Evolutionary conservation across 73 alveolate genomes (phyloP), one percentile per base, ranked within the genome.

Genomic region (Tetrahymena borealis): DNA sequence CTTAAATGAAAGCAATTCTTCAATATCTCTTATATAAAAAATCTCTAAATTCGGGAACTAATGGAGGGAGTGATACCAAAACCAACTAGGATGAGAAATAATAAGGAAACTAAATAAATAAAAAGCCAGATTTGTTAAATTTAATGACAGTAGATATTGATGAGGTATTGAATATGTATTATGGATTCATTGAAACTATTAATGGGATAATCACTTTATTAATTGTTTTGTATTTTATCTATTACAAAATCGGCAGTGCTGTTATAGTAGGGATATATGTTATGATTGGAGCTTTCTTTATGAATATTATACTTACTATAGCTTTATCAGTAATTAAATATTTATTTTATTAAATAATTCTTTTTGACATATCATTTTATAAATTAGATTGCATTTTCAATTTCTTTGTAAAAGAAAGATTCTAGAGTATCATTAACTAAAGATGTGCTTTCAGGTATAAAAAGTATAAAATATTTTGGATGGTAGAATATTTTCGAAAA

Each of bases 101-200:
- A 7, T 40, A 40, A 1, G n/a, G 78, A 40, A 40, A 40, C n/a
- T n/a, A 40, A 40, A 24, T 24, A 3, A 40, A 6, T 40, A 3
- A 40, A 40, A 40, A 7, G 12, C 78, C 78, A 40, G 78, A 40
- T 15, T 15, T 40, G n/a, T 40, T 40, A 40, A 92, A 92, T 92
- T 78, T 92, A 13, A 39, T 92, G 37, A 92, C 95, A 11, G 95
- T 92, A 24, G 95, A 92, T 79, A 38, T 37, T 11, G 95, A 92
- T 6, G 93, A 78, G 32, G 39, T 92, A 12, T 38, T 42, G 3
- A 90, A 90, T 37, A 78, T 92, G 13, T 38, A 38, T 20, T 78
- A 79, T 79, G 95, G 93, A n/a, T 24, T 92, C 1, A 78, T 92
- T 20, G 95, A 85, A 78, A 78, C 93, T 78, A 92, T 18, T 2